A percentile compares a stretch with the other conserved stretches of the same genome.
These are phyloP conservation scores for Neopestalotiopsis sp. DNA, from an alignment of 2,329 filamentous ascomycete genomes.

Conservation along the genomic window DNA sequence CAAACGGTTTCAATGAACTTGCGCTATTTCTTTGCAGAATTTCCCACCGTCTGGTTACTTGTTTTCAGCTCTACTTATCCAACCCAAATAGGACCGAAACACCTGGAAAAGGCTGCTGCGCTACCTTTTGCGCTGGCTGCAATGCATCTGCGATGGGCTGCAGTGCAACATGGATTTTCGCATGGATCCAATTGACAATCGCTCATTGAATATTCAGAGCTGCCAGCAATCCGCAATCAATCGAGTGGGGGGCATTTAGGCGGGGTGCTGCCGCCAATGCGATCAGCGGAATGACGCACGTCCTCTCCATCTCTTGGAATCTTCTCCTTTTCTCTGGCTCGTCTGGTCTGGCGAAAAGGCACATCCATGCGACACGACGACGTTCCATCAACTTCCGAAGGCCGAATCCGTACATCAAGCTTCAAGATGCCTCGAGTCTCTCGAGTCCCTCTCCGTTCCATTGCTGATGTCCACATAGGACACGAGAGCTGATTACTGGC, in stretches of 20 bases:
- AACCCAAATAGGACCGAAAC: background rate
- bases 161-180: conserved; percentile 4
- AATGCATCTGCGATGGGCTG: background rate
- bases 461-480: background rate
- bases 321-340: background rate
- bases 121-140: background rate
- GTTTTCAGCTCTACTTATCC: background rate
- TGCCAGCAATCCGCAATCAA: no score
- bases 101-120: background rate
- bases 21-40: conserved; percentile 8
- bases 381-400: background rate
- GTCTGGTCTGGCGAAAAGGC: background rate
- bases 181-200: background rate
- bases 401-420: background rate
- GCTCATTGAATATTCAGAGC: background rate
- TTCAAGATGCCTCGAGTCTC: background rate
- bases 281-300: conserved; percentile 12
- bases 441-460: background rate
- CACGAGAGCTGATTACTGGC: background rate
- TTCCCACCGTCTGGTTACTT: no score
- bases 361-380: background rate
- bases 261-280: conserved; percentile 3
- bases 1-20: background rate
- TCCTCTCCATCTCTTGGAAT: background rate
- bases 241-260: background rate